Evolutionary conservation across 768 basidiomycete species (phyloP).

Genomic region (Harrya chromipes): DNA sequence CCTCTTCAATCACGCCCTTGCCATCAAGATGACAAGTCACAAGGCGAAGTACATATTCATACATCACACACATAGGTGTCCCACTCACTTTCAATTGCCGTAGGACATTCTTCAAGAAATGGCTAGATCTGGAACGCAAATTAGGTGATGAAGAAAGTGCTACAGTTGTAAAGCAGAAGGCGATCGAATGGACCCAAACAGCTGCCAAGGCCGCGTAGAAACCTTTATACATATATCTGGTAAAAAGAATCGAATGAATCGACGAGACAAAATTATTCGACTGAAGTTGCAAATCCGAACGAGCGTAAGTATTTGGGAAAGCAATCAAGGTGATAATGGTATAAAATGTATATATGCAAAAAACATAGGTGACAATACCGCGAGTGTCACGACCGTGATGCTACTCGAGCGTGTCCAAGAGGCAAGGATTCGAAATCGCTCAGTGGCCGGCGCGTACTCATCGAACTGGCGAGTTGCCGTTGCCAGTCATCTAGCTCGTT

Average conservation of each 20-base stretch:
- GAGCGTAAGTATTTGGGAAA: constrained; percentile 44
- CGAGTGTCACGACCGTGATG: constrained; percentile 48
- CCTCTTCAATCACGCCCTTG: constrained; percentile 81
- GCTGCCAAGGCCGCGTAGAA: constrained; percentile 34
- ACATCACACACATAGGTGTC: not conserved
- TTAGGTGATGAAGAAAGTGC: constrained; percentile 87
- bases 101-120: constrained; percentile 97
- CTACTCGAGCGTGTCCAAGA: constrained; percentile 52
- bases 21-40: constrained; percentile 86
- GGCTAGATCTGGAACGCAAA: constrained; percentile 83
- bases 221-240: constrained; percentile 34
- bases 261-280: constrained; percentile 34
- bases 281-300: constrained; percentile 50
- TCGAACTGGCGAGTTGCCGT: constrained; percentile 75
- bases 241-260: constrained; percentile 29
- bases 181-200: constrained; percentile 85
- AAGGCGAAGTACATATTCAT: constrained; percentile 82
- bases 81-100: constrained; percentile 13
- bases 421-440: constrained; percentile 68
- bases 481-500: constrained; percentile 87
- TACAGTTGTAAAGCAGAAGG: constrained; percentile 78
- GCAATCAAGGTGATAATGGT: constrained; percentile 37
- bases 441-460: constrained; percentile 67
- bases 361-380: constrained; percentile 14
- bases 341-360: constrained; percentile 36